These are phyloP conservation scores for Neurospora tetraspora DNA, from an alignment of 495 filamentous ascomycete genomes.

Conservation along the genomic window DNA sequence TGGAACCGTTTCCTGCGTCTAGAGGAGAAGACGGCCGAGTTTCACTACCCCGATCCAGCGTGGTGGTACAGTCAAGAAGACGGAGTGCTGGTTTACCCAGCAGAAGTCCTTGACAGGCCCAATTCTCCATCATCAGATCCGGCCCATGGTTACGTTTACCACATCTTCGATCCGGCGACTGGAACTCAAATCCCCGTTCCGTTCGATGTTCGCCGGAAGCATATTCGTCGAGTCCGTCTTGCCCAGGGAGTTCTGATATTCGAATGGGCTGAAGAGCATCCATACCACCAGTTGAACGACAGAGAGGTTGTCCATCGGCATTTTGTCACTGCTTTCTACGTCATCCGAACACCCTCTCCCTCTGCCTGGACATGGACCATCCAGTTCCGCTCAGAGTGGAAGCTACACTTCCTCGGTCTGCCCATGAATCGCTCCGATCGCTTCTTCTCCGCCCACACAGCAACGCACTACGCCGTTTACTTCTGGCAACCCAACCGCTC, in stretches of 20 bases:
- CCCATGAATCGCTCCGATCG: slow-evolving; percentile 49
- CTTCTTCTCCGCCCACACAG: slow-evolving; percentile 55
- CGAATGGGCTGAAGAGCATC: slow-evolving; percentile 54
- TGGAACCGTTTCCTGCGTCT: slow-evolving; percentile 49
- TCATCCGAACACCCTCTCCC: slow-evolving; percentile 19
- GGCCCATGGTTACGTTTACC: slow-evolving; percentile 29
- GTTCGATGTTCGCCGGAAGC: slow-evolving; percentile 43
- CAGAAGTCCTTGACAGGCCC: slow-evolving; percentile 9
- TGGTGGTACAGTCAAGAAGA: slow-evolving; percentile 51
- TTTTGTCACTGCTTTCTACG: slow-evolving; percentile 54
- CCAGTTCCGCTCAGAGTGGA: slow-evolving; percentile 56
- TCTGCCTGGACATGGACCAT: slow-evolving; percentile 33
- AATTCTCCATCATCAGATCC: slow-evolving; percentile 7
- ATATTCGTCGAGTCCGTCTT: slow-evolving; percentile 49
- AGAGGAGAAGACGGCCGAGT: slow-evolving; percentile 27
- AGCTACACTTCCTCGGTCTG: slow-evolving; percentile 53
- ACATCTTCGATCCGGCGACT: slow-evolving; percentile 44
- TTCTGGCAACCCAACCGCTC: slow-evolving; percentile 56
- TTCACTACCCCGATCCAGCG: slow-evolving; percentile 43
- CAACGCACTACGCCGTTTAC: slow-evolving; percentile 56
- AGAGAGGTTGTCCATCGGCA: slow-evolving; percentile 50
- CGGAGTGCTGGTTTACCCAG: slow-evolving; percentile 48
- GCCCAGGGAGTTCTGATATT: slow-evolving; percentile 46
- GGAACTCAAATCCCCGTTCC: slow-evolving; percentile 38
- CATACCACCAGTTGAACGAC: slow-evolving; percentile 50